A percentile compares a stretch with the other conserved stretches of the same genome.
Evolutionary conservation across 306 rosid genomes (phyloP).

Genomic region (Corylus avellana): DNA sequence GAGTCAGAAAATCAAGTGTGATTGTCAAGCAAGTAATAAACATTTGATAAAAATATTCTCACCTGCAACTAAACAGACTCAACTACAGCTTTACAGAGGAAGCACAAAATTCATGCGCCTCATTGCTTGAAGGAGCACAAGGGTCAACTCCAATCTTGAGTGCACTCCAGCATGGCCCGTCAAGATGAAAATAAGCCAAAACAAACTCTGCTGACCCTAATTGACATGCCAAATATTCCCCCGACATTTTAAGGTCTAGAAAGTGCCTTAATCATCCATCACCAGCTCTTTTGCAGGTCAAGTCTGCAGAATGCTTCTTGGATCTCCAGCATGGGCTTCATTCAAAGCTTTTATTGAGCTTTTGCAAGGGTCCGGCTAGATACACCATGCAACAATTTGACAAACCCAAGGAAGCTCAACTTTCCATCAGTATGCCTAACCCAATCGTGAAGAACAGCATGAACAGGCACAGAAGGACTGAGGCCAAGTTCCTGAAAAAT

Average conservation of each 20-base stretch:
- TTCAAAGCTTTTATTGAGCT: constrained; percentile 47
- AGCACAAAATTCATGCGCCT: constrained; percentile 24
- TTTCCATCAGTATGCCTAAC: constrained; percentile 90
- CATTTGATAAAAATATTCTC: constrained; percentile 35
- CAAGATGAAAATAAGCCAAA: neutral
- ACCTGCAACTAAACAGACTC: constrained; percentile 45
- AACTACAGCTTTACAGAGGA: constrained; percentile 65
- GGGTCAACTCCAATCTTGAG: constrained; percentile 31
- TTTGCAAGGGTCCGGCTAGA: constrained; percentile 60
- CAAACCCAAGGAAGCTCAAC: constrained; percentile 90
- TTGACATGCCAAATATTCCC: constrained; percentile 18
- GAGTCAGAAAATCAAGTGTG: constrained; percentile 38
- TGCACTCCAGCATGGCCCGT: constrained; percentile 21
- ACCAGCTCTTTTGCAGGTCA: constrained; percentile 34
- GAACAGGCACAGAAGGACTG: constrained; percentile 87
- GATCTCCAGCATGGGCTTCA: constrained; percentile 13
- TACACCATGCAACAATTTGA: constrained; percentile 79
- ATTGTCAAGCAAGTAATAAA: constrained; percentile 39
- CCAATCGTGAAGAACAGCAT: constrained; percentile 94
- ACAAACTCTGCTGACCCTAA: constrained; percentile 25
- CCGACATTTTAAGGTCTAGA: constrained; percentile 19
- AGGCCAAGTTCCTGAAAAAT: constrained; percentile 83
- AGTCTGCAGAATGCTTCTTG: constrained; percentile 33
- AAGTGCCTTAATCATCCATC: constrained; percentile 15
- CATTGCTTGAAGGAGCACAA: constrained; percentile 31